Percentiles rank a stretch among this genome's conserved stretches.
Evolutionary conservation across 2,329 filamentous ascomycete species (phyloP).

Genomic region (Chrysosphaeria jannelii): DNA sequence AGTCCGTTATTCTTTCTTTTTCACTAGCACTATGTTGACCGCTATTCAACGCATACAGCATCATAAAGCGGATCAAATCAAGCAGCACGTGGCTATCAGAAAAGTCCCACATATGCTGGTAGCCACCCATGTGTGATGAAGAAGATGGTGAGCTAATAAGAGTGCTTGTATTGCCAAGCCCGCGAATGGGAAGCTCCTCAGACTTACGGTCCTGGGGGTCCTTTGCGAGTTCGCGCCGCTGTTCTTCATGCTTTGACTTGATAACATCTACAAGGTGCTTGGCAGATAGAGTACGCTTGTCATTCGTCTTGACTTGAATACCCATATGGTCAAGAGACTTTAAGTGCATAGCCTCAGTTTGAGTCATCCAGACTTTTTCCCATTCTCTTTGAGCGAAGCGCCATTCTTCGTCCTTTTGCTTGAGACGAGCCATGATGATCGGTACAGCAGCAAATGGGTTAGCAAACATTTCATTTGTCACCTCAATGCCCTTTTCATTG

Average conservation of each 20-base stretch:
- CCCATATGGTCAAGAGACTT: conserved; percentile 94
- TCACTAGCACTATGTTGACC: conserved; percentile 41
- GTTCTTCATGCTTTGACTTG: conserved; percentile 76
- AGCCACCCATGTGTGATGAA: conserved; percentile 12
- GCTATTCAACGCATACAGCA: conserved; percentile 34
- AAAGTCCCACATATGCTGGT: conserved; percentile 53
- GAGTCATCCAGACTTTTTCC: conserved; percentile 95
- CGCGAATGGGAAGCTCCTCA: too few species aligned
- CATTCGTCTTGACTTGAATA: conserved; percentile 57
- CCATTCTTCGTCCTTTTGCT: conserved; percentile 95
- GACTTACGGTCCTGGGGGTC: conserved; percentile 19
- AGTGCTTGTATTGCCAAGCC: conserved; percentile 8
- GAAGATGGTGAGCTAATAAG: too few species aligned
- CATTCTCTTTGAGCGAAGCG: conserved; percentile 82
- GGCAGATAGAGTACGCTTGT: conserved; percentile 73
- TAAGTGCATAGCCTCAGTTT: conserved; percentile 83
- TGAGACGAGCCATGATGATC: conserved; percentile 61
- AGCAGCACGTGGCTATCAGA: conserved; percentile 36
- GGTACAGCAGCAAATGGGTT: conserved; percentile 70
- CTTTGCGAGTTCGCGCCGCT: conserved; percentile 34
- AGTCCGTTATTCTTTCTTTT: conserved; percentile 42
- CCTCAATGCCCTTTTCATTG: conserved; percentile 48
- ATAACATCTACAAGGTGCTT: conserved; percentile 80
- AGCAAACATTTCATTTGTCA: conserved; percentile 63
- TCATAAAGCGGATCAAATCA: conserved; percentile 29